phyloP scores from a whole-genome alignment of 352 stramenopile genomes.

The Sclerospora graminicola region DNA sequence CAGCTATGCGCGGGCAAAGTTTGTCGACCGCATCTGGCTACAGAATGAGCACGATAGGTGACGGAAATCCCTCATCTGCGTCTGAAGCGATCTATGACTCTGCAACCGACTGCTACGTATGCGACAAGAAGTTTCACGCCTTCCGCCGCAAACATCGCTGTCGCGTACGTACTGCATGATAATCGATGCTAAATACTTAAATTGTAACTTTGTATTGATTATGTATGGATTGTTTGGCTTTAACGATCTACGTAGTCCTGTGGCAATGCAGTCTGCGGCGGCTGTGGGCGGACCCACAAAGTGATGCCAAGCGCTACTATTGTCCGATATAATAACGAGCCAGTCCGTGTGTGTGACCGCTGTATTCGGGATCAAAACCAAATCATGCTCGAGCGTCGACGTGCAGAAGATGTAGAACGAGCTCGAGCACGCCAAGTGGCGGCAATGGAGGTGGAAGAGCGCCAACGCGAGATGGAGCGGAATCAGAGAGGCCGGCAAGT shows the following conservation, averaged over 20 bases:
- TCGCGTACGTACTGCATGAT: slow-evolving; percentile 26
- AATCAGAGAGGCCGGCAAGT: slow-evolving; percentile 37
- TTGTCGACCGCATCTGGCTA: slow-evolving; percentile 14
- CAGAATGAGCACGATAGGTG: slow-evolving; percentile 13
- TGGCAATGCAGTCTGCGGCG: slow-evolving; percentile 68
- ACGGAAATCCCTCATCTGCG: slow-evolving; percentile 13
- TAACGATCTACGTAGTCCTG: slow-evolving; percentile 37
- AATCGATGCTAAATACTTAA: no score
- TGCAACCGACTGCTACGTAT: slow-evolving; percentile 58
- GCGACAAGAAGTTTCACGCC: slow-evolving; percentile 80
- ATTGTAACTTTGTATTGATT: not conserved
- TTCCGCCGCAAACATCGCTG: slow-evolving; percentile 81
- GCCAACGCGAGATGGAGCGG: slow-evolving; percentile 42
- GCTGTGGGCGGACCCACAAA: slow-evolving; percentile 67
- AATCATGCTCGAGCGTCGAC: slow-evolving; percentile 57
- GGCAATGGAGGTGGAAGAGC: slow-evolving; percentile 55
- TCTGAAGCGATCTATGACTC: slow-evolving; percentile 46
- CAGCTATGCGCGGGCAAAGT: slow-evolving; percentile 14
- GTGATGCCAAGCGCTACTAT: slow-evolving; percentile 55
- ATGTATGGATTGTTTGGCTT: not conserved
- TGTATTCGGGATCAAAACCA: slow-evolving; percentile 72
- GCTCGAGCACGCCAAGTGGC: slow-evolving; percentile 61
- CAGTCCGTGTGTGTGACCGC: slow-evolving; percentile 69
- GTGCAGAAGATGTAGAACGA: slow-evolving; percentile 58
- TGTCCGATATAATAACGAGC: slow-evolving; percentile 67